Evolutionary conservation across 2,329 filamentous ascomycete species (phyloP).

Genomic region (Calonectria multiphialidica): DNA sequence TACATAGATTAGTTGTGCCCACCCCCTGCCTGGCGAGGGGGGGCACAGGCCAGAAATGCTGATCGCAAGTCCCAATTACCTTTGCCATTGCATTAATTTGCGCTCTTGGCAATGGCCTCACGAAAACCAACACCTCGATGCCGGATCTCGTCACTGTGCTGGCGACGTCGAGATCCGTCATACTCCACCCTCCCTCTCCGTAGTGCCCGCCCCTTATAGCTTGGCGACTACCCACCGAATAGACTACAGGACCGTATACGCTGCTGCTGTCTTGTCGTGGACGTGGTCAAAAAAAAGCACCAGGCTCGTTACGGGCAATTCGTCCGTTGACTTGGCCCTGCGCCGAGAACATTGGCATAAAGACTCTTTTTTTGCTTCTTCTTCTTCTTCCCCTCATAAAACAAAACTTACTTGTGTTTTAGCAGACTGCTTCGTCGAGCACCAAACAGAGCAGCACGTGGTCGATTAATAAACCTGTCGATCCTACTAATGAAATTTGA

Average conservation of each 20-base stretch:
- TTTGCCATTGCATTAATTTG: not conserved
- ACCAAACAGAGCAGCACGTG: not conserved
- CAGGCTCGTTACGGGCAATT: not conserved
- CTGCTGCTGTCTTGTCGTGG: too few species aligned
- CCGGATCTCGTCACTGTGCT: not conserved
- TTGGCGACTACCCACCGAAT: not conserved
- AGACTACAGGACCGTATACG: too few species aligned
- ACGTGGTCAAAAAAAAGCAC: not conserved
- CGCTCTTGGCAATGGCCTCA: not conserved
- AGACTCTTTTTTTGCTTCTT: not conserved
- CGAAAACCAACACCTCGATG: not conserved
- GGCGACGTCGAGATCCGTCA: not conserved
- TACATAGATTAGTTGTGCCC: not conserved
- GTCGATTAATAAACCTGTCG: not conserved
- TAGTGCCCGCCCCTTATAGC: not conserved
- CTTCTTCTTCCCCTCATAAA: too few species aligned
- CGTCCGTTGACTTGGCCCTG: not conserved
- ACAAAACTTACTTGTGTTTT: not conserved
- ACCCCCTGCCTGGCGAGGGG: not conserved
- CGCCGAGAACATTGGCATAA: not conserved
- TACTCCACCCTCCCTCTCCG: not conserved
- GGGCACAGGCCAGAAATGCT: not conserved
- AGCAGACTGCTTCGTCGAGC: not conserved
- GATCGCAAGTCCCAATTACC: not conserved
- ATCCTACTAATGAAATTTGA: not conserved